Conservation (phyloP, 768 basidiomycete genomes). For the Obba rivulosa region DNA sequence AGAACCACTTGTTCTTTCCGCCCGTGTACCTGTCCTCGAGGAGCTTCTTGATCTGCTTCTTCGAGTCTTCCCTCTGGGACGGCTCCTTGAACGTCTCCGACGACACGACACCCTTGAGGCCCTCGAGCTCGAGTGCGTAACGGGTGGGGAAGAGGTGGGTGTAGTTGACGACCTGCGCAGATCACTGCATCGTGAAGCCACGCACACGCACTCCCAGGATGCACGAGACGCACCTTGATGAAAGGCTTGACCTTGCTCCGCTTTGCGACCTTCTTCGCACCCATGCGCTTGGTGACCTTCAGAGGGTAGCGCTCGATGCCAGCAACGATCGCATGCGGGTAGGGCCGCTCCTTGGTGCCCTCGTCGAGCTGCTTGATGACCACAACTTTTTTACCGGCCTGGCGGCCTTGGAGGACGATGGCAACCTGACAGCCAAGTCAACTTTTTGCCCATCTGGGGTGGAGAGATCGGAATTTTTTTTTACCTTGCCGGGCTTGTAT, state of each 20-base stretch:
- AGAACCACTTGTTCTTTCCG: constrained; percentile 99
- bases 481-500: constrained; percentile 78
- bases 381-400: constrained; percentile 99
- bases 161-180: constrained; percentile 86
- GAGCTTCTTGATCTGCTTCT: constrained; percentile 94
- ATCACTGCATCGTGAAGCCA: not conserved
- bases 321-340: constrained; percentile 97
- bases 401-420: constrained; percentile 97
- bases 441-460: no score
- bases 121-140: constrained; percentile 95
- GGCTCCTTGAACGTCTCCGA: constrained; percentile 97
- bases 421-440: constrained; percentile 53
- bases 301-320: constrained; percentile 97
- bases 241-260: constrained; percentile 99
- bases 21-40: constrained; percentile 90
- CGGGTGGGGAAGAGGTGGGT: constrained; percentile 99
- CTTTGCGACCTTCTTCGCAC: constrained; percentile 87
- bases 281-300: constrained; percentile 97
- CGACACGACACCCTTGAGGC: constrained; percentile 80
- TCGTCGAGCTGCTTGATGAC: constrained; percentile 98
- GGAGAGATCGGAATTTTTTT: no score
- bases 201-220: not conserved
- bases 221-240: constrained; percentile 73
- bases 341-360: constrained; percentile 92
- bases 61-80: constrained; percentile 88